Conservation (phyloP, 1,139 yeast species). For the Geotrichum aggregatum region DNA sequence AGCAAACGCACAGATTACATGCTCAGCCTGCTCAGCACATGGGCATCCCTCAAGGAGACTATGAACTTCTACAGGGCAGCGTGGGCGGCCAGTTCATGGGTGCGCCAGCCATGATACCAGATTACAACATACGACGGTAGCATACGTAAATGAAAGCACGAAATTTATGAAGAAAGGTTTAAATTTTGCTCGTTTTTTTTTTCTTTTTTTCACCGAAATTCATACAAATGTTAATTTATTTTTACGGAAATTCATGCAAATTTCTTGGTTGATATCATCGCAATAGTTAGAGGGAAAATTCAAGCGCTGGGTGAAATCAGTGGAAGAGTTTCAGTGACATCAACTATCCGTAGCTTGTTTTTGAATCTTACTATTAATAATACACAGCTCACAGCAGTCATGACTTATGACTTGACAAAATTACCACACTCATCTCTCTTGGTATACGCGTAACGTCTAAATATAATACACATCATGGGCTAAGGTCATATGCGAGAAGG, state of each 20-base stretch:
- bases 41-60: not conserved
- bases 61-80: not conserved
- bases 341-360: no score
- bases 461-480: not conserved
- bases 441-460: not conserved
- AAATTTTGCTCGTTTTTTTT: not conserved
- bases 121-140: not conserved
- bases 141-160: not conserved
- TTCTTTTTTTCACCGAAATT: not conserved
- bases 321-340: no score
- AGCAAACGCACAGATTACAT: not conserved
- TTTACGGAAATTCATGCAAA: no score
- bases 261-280: no score
- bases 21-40: not conserved
- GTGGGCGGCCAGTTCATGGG: not conserved
- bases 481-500: slow-evolving; percentile 39
- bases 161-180: not conserved
- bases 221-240: not conserved
- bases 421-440: not conserved
- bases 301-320: no score
- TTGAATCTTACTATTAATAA: no score
- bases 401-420: no score
- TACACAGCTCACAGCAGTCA: no score
- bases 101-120: slow-evolving; percentile 3
- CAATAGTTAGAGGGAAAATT: no score